A percentile compares a stretch with the other conserved stretches of the same genome.
Evolutionary conservation across 1,284 basidiomycete species (phyloP).

Genomic region (Prillingera fragicola): DNA sequence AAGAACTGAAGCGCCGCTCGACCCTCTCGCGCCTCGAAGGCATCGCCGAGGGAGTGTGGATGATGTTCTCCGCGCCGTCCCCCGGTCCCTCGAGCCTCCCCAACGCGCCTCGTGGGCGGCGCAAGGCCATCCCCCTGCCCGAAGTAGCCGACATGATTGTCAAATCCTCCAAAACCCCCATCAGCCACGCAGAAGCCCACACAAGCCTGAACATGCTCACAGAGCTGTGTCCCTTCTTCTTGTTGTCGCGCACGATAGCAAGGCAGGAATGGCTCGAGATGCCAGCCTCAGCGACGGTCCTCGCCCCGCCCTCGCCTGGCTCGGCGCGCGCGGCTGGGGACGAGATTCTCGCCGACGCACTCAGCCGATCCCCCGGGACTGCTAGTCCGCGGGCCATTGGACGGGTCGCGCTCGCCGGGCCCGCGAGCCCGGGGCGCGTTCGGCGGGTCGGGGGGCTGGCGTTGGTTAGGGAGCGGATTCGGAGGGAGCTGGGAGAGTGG

Average conservation of each 20-base stretch:
- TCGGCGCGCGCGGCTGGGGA: neutral
- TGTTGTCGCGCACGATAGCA: constrained; percentile 36
- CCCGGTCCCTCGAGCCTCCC: constrained; percentile 24
- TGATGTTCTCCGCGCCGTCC: constrained; percentile 44
- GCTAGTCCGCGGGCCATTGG: too few relatives aligned
- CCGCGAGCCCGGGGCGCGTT: constrained; percentile 41
- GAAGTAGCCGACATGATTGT: constrained; percentile 46
- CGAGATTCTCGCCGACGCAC: constrained; percentile 18
- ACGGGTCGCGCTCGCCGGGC: constrained; percentile 11
- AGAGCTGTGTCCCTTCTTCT: constrained; percentile 47
- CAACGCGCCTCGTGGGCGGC: constrained; percentile 28
- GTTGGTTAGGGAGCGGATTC: constrained; percentile 44
- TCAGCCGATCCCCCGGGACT: too few relatives aligned
- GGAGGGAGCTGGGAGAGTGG: constrained; percentile 40
- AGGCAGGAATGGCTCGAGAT: constrained; percentile 47
- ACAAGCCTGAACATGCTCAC: constrained; percentile 43
- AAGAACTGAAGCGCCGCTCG: constrained; percentile 45
- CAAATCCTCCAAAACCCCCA: constrained; percentile 48
- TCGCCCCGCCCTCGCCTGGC: constrained; percentile 10
- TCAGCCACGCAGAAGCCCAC: constrained; percentile 49
- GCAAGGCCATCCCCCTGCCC: constrained; percentile 42
- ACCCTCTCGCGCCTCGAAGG: constrained; percentile 46
- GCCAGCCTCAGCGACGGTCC: constrained; percentile 28
- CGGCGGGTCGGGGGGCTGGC: constrained; percentile 33
- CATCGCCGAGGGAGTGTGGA: constrained; percentile 49